Base-by-base conservation (phyloP, 139 green algal species). In the Nannochloris sp. region DNA sequence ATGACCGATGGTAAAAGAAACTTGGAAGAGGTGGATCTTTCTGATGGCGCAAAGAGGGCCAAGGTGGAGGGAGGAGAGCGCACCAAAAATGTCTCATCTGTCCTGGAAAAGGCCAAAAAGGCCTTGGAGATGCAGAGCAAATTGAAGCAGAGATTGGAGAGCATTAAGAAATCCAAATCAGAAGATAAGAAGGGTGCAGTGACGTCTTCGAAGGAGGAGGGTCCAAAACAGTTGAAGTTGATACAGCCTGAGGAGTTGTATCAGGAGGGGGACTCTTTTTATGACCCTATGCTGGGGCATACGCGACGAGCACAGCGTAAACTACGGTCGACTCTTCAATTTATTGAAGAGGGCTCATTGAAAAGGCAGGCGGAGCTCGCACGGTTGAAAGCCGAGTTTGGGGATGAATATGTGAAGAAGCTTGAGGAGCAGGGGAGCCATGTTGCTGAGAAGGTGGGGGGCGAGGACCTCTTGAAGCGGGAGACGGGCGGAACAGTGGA, bases 341-440 rank as follows among this genome's bases (percentile, higher is more conserved):
- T 90, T 72, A 75, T 90, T 6, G 63, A 87, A 63, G 68, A 85
- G 60, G 86, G 86, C 4, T 67, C 59, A 46, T 80, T 87, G 37
- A 67, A 85, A 66, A 56, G n/a, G 17, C 66, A 88, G 63, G 86
- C 85, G 13, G 83, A 92, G 56, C 59, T 77, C 4, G 40, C 23
- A 20, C 66, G 79, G n/a, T 68, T 85, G 46, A 59, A 64, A 64
- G 67, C 66, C 13, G 63, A 79, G 50, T 89, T 77, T 69, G 83
- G 83, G n/a, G 78, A 87, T 28, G 76, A 78, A 2, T 76, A 67
- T 0, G 62, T 66, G 17, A 60, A 62, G 49, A 65, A 76, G 30
- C 31, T 82, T 60, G 59, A 65, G 56, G 69, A 69, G 17, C 53
- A 49, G 33, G 50, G 61, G 0, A 51, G 70, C 28, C 58, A 50